Evolutionary conservation across 2,329 filamentous ascomycete genomes (phyloP).

Genomic region (Ophiostoma piceae): DNA sequence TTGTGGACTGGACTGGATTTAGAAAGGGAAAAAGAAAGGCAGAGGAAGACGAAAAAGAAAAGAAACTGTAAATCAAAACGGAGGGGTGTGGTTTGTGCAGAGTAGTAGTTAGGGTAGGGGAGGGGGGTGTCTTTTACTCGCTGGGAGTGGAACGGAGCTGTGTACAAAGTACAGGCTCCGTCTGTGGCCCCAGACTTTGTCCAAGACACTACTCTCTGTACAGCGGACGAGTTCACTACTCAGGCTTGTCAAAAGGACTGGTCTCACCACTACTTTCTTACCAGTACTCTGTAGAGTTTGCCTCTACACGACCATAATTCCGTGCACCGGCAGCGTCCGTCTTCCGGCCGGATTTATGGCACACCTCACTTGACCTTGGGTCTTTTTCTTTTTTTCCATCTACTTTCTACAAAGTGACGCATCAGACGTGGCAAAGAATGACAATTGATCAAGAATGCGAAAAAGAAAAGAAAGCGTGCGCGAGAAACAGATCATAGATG

Average conservation of each 20-base stretch:
- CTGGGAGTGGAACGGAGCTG: not conserved
- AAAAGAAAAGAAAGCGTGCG: slow-evolving; percentile 8
- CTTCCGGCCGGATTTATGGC: slow-evolving; percentile 3
- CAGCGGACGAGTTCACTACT: too few species aligned
- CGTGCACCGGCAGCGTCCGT: not conserved
- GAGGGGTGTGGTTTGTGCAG: not conserved
- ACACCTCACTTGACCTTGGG: slow-evolving; percentile 15
- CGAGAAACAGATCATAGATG: slow-evolving; percentile 7
- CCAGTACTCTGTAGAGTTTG: too few species aligned
- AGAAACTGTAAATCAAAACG: not conserved
- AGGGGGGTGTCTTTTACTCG: not conserved
- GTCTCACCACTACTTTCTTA: not conserved
- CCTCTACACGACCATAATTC: not conserved
- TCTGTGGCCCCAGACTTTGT: not conserved
- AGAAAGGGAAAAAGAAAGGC: slow-evolving; percentile 2
- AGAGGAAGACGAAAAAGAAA: not conserved
- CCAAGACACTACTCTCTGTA: too few species aligned
- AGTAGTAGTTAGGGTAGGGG: not conserved
- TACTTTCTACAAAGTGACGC: not conserved
- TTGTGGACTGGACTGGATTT: slow-evolving; percentile 4
- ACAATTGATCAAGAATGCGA: not conserved
- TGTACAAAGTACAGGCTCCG: not conserved
- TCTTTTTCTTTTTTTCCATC: not conserved
- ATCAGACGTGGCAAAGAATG: not conserved
- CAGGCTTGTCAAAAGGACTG: too few species aligned